phyloP scores from a whole-genome alignment of 2,329 filamentous ascomycete species.

The Chalara sp. region DNA sequence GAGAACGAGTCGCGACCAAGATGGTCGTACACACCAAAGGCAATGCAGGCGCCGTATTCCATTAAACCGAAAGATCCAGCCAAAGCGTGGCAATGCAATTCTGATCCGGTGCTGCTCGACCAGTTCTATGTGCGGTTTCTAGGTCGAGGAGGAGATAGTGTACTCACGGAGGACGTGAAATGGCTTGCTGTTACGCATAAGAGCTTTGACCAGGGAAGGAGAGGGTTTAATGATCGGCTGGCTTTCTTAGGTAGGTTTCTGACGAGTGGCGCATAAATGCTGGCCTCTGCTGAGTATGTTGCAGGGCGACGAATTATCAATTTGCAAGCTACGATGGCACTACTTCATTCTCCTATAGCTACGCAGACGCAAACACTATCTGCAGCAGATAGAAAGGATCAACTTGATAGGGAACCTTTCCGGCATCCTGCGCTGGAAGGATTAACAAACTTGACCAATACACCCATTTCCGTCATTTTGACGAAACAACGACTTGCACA shows the following conservation, averaged over 20 bases:
- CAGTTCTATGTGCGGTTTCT: slow-evolving; percentile 71
- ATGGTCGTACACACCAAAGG: slow-evolving; percentile 64
- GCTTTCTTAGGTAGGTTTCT: slow-evolving; percentile 69
- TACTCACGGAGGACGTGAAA: slow-evolving; percentile 86
- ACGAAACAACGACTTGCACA: slow-evolving; percentile 58
- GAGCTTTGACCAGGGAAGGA: slow-evolving; percentile 91
- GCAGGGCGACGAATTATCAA: slow-evolving; percentile 52
- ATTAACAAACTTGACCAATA: slow-evolving; percentile 62
- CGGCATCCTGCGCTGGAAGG: slow-evolving; percentile 62
- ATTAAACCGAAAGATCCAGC: slow-evolving; percentile 41
- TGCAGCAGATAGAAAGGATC: slow-evolving; percentile 39
- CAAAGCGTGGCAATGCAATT: slow-evolving; percentile 63
- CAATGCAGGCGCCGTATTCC: slow-evolving; percentile 64
- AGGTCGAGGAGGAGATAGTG: slow-evolving; percentile 61
- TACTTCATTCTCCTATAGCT: slow-evolving; percentile 39
- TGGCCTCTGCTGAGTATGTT: slow-evolving; percentile 12
- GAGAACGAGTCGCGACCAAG: slow-evolving; percentile 42
- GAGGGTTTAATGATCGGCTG: slow-evolving; percentile 90
- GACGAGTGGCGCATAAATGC: not conserved
- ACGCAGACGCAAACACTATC: slow-evolving; percentile 22
- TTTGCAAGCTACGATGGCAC: slow-evolving; percentile 56
- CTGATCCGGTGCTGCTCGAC: slow-evolving; percentile 67
- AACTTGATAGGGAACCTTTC: slow-evolving; percentile 48
- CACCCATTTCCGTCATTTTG: slow-evolving; percentile 54
- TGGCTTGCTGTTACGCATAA: slow-evolving; percentile 98